Evolutionary conservation across 148 eudicot genomes (phyloP).

Genomic region (Nepenthes gracilis): DNA sequence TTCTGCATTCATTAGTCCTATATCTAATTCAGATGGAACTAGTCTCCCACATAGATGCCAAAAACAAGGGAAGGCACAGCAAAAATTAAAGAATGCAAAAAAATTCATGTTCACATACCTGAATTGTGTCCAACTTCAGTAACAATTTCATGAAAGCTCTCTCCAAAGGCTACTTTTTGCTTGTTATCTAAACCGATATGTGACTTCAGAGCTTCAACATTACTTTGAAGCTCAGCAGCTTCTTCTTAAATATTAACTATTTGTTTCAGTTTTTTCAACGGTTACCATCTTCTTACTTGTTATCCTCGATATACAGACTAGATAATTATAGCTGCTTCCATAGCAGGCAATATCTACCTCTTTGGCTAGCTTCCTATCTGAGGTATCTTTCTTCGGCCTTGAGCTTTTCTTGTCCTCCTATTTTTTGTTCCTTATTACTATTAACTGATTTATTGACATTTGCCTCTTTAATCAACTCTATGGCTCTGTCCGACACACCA

Average conservation of each 20-base stretch:
- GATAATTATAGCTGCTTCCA: constrained; percentile 53
- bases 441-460: background rate
- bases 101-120: constrained; percentile 25
- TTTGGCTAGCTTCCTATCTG: constrained; percentile 3
- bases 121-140: constrained; percentile 63
- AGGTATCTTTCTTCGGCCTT: constrained; percentile 3
- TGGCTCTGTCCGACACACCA: no score
- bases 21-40: no score
- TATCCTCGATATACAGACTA: constrained; percentile 70
- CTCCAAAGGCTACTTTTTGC: constrained; percentile 35
- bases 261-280: constrained; percentile 57
- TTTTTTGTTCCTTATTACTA: background rate
- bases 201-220: constrained; percentile 36
- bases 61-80: no score
- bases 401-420: constrained; percentile 1
- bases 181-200: constrained; percentile 14
- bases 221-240: constrained; percentile 17
- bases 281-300: constrained; percentile 51
- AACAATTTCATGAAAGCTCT: constrained; percentile 57
- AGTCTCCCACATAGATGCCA: no score
- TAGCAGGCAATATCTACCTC: constrained; percentile 27
- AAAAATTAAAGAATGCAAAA: no score
- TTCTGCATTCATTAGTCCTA: no score
- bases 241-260: constrained; percentile 35
- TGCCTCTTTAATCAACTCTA: no score